phyloP scores from a whole-genome alignment of 257 asterid species.

The Osmanthus fragrans region DNA sequence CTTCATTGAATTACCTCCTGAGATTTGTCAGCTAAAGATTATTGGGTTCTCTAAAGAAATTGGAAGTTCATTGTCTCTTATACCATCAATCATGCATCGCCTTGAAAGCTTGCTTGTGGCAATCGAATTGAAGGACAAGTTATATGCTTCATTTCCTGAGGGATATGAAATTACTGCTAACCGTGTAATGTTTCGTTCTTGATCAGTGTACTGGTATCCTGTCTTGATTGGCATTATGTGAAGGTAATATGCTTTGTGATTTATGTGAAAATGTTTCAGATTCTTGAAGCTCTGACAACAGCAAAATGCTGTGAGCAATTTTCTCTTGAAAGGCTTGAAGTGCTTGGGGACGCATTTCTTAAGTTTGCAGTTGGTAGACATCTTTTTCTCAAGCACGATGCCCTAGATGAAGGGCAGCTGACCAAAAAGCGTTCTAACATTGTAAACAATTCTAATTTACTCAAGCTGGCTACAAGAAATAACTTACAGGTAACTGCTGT shows the following conservation, averaged over 20 bases:
- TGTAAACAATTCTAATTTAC: constrained; percentile 76
- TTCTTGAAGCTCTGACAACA: constrained; percentile 99
- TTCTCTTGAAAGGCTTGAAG: constrained; percentile 97
- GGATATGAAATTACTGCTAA: constrained; percentile 65
- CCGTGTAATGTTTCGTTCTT: constrained; percentile 54
- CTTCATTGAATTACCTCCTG: constrained; percentile 90
- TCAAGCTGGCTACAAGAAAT: constrained; percentile 56
- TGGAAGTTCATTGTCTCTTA: constrained; percentile 88
- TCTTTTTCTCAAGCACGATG: constrained; percentile 68
- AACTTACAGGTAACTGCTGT: constrained; percentile 71
- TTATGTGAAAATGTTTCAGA: constrained; percentile 50
- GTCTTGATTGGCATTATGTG: constrained; percentile 8
- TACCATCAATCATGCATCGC: constrained; percentile 92
- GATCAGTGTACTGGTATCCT: constrained; percentile 18
- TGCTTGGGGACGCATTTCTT: constrained; percentile 97
- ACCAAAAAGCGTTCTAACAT: constrained; percentile 83
- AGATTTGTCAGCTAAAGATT: constrained; percentile 88
- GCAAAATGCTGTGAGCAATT: constrained; percentile 79
- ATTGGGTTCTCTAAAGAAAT: constrained; percentile 94
- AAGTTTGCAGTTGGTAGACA: constrained; percentile 92
- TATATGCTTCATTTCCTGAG: constrained; percentile 80
- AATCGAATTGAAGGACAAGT: constrained; percentile 66
- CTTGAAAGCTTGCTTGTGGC: constrained; percentile 92
- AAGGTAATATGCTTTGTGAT: constrained; percentile 23
- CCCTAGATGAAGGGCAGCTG: constrained; percentile 92